Conservation (phyloP, 2,329 filamentous ascomycete genomes). For the Trichoderma atrobrunneum region DNA sequence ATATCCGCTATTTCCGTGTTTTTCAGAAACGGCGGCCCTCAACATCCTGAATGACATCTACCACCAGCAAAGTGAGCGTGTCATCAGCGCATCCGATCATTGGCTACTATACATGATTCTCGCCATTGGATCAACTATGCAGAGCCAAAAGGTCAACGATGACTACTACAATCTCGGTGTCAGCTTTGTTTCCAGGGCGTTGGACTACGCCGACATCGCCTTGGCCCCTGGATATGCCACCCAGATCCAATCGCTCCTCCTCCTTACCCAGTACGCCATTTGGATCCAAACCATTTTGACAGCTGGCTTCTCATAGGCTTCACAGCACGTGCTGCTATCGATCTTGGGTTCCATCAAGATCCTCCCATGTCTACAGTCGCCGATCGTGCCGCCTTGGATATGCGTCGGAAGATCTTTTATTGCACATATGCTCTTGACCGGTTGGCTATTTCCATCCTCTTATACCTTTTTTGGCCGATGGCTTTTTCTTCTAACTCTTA, state of each 20-base stretch:
- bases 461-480: not conserved
- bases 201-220: constrained; percentile 77
- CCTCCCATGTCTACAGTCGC: constrained; percentile 68
- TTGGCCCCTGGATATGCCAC: constrained; percentile 79
- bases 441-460: constrained; percentile 42
- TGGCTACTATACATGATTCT: constrained; percentile 90
- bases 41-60: constrained; percentile 71
- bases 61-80: constrained; percentile 66
- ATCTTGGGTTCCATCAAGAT: constrained; percentile 91
- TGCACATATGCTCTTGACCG: constrained; percentile 87
- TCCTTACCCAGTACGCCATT: constrained; percentile 86
- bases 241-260: constrained; percentile 82
- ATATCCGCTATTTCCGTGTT: constrained; percentile 76
- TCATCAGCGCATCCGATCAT: constrained; percentile 67
- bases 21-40: constrained; percentile 75
- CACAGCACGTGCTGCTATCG: constrained; percentile 80
- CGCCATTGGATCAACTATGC: constrained; percentile 73
- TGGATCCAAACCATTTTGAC: constrained; percentile 88
- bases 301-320: constrained; percentile 93
- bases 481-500: constrained; percentile 23
- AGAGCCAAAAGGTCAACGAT: constrained; percentile 68
- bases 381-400: constrained; percentile 68
- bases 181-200: constrained; percentile 59
- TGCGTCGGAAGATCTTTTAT: constrained; percentile 81
- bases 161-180: constrained; percentile 58